Conservation (phyloP, 768 basidiomycete genomes). For the Candolleomyces eurysporus region DNA sequence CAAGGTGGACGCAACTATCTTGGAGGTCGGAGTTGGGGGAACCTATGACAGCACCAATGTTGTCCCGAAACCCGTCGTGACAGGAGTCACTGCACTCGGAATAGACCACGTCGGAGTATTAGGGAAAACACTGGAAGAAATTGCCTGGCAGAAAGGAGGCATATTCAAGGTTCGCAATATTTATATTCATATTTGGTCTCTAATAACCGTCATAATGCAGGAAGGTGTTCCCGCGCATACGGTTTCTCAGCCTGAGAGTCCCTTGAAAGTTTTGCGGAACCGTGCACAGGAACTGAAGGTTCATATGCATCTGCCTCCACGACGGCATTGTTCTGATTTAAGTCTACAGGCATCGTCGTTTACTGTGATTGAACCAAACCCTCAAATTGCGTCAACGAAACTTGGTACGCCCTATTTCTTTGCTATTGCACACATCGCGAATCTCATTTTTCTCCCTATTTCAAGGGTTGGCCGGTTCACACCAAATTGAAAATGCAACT, state of each 20-base stretch:
- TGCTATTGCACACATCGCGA: not conserved
- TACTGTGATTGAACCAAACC: conserved; percentile 50
- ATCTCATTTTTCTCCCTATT: conserved; percentile 2
- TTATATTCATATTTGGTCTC: not conserved
- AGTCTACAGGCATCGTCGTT: conserved; percentile 63
- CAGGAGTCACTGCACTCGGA: conserved; percentile 88
- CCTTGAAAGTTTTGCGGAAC: conserved; percentile 62
- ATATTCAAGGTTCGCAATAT: conserved; percentile 76
- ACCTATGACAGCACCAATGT: conserved; percentile 94
- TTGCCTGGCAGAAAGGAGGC: conserved; percentile 94
- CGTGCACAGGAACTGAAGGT: conserved; percentile 70
- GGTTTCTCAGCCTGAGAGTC: conserved; percentile 72
- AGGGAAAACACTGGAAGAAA: conserved; percentile 85
- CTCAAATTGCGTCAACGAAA: conserved; percentile 50
- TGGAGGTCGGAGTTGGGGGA: conserved; percentile 97
- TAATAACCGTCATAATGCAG: conserved; percentile 29
- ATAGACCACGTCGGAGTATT: conserved; percentile 88
- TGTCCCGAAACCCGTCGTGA: conserved; percentile 85
- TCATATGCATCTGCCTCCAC: not conserved
- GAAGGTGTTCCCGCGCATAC: conserved; percentile 83
- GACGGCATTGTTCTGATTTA: not conserved
- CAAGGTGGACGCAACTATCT: conserved; percentile 84
- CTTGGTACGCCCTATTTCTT: conserved; percentile 48
- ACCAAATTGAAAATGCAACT: conserved; percentile 86
- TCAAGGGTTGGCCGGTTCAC: conserved; percentile 77